Evolutionary conservation across 2,329 filamentous ascomycete genomes (phyloP).

Genomic region (Colletotrichum higginsianum): DNA sequence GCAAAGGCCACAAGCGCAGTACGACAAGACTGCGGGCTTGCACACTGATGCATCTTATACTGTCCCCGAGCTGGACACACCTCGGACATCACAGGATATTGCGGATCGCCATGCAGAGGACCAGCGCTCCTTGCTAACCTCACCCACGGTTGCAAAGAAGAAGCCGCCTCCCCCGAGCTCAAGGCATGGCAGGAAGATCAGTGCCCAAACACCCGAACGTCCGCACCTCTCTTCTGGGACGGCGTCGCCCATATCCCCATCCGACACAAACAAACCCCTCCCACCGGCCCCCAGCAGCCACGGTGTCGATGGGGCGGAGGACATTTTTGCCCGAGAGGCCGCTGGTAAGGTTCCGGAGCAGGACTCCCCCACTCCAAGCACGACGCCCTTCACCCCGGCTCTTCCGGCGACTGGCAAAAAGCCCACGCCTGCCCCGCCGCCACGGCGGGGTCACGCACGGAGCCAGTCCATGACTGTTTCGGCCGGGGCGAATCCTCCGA

Average conservation of each 20-base stretch:
- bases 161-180: constrained; percentile 82
- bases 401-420: constrained; percentile 55
- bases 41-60: constrained; percentile 30
- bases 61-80: constrained; percentile 58
- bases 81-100: constrained; percentile 72
- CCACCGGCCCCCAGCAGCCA: constrained; percentile 67
- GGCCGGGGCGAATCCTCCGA: constrained; percentile 41
- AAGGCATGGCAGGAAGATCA: constrained; percentile 83
- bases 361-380: constrained; percentile 45
- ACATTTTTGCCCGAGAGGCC: constrained; percentile 68
- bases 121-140: constrained; percentile 56
- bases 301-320: constrained; percentile 64
- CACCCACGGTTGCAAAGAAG: constrained; percentile 66
- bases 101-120: constrained; percentile 65
- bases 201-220: constrained; percentile 53
- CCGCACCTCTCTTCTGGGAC: constrained; percentile 45
- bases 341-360: constrained; percentile 66
- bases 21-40: constrained; percentile 65
- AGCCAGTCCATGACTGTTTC: constrained; percentile 52
- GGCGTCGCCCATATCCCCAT: constrained; percentile 52
- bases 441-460: constrained; percentile 63
- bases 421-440: constrained; percentile 66
- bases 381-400: constrained; percentile 53
- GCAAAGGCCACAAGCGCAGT: constrained; percentile 51
- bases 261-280: constrained; percentile 74